These are phyloP conservation scores for Colletotrichum camelliae DNA, from an alignment of 2,329 filamentous ascomycete species.

Conservation along the genomic window DNA sequence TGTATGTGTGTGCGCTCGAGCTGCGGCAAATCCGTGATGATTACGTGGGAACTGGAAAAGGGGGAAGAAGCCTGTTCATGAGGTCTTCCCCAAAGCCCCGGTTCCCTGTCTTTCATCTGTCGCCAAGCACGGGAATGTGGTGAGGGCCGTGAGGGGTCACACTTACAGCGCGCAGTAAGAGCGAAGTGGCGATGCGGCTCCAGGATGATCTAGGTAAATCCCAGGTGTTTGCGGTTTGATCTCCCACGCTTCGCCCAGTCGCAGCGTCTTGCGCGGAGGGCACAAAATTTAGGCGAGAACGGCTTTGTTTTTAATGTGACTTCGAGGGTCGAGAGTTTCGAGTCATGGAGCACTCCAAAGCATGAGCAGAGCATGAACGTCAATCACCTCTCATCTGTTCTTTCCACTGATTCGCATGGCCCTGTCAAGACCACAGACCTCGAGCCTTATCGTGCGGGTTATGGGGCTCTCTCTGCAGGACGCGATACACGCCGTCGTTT, in stretches of 20 bases:
- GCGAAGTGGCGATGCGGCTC: conserved; percentile 3
- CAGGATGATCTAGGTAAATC: conserved; percentile 3
- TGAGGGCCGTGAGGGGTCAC: background rate
- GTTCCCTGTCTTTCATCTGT: background rate
- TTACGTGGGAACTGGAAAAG: background rate
- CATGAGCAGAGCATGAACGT: background rate
- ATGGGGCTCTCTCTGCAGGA: background rate
- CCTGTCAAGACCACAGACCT: background rate
- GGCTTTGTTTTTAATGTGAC: background rate
- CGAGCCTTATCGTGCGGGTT: background rate
- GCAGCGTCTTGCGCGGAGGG: background rate
- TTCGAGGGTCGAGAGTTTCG: background rate
- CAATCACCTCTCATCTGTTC: background rate
- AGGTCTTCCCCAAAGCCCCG: background rate
- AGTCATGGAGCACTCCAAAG: background rate
- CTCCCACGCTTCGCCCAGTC: conserved; percentile 12
- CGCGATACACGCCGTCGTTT: background rate
- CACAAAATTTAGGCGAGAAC: background rate
- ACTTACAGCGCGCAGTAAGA: background rate
- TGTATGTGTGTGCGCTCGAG: background rate
- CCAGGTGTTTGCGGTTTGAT: conserved; percentile 11
- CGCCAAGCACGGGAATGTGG: background rate
- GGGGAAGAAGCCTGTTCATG: background rate
- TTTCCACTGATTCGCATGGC: background rate
- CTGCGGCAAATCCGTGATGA: background rate